phyloP scores from a whole-genome alignment of 768 basidiomycete species.

The Podaxis sp. region DNA sequence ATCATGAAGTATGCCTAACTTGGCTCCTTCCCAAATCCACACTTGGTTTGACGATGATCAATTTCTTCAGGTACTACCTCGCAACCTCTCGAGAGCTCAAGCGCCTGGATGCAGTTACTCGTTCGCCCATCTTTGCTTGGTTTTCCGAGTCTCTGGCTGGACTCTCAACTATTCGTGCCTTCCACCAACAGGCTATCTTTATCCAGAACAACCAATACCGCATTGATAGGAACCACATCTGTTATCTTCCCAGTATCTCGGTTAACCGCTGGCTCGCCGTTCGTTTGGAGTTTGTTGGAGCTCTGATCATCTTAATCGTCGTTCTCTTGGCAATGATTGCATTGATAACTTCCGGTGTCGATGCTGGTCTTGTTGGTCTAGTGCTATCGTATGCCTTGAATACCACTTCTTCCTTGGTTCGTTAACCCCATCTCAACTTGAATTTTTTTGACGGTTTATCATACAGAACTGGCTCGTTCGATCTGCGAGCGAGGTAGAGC shows the following conservation, averaged over 20 bases:
- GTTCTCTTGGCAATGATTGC: conserved; percentile 64
- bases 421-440: conserved; percentile 19
- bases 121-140: conserved; percentile 89
- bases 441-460: conserved; percentile 6
- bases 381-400: conserved; percentile 82
- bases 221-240: conserved; percentile 85
- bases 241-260: conserved; percentile 63
- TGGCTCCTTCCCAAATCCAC: not conserved
- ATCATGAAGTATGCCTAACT: conserved; percentile 65
- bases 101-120: conserved; percentile 82
- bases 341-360: conserved; percentile 71
- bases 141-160: conserved; percentile 77
- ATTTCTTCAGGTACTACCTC: conserved; percentile 69
- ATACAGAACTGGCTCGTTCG: conserved; percentile 77
- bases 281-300: conserved; percentile 80
- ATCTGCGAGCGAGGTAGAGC: conserved; percentile 83
- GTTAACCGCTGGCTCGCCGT: conserved; percentile 85
- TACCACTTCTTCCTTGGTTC: conserved; percentile 76
- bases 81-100: conserved; percentile 85
- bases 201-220: conserved; percentile 63
- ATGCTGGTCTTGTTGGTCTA: conserved; percentile 85
- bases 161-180: conserved; percentile 80
- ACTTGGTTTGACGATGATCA: not conserved
- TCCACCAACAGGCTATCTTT: conserved; percentile 67
- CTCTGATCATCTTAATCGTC: conserved; percentile 71